These are phyloP conservation scores for Trametes punicea DNA, from an alignment of 768 basidiomycete species.

Conservation along the genomic window DNA sequence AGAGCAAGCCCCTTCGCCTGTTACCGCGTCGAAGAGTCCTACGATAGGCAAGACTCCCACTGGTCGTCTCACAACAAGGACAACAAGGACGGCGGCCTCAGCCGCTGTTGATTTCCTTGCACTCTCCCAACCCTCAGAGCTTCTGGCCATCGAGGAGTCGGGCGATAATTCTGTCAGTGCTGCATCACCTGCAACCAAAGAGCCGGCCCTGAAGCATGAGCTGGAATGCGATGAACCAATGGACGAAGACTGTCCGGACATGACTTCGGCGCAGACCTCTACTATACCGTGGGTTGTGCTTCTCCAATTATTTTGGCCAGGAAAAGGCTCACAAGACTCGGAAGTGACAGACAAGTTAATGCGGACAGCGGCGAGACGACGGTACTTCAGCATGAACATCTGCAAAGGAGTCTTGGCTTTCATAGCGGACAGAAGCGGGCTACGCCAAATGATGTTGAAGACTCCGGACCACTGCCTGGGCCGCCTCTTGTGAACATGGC, in stretches of 20 bases:
- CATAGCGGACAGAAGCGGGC: too few species aligned
- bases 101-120: constrained; percentile 7
- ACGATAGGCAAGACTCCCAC: neutral
- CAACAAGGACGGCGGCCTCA: neutral
- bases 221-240: neutral
- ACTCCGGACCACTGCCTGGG: too few species aligned
- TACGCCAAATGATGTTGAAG: too few species aligned
- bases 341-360: too few species aligned
- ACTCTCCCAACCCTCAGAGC: neutral
- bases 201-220: neutral
- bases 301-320: too few species aligned
- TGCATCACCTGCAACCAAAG: neutral
- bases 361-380: too few species aligned
- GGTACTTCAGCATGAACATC: too few species aligned
- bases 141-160: neutral
- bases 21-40: neutral
- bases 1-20: neutral
- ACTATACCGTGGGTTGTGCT: too few species aligned
- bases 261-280: too few species aligned
- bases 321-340: too few species aligned
- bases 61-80: neutral
- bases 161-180: neutral
- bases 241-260: neutral
- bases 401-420: too few species aligned
- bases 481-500: neutral